Base-by-base conservation (phyloP, 2,329 filamentous ascomycete species). In the Curvularia lunata region DNA sequence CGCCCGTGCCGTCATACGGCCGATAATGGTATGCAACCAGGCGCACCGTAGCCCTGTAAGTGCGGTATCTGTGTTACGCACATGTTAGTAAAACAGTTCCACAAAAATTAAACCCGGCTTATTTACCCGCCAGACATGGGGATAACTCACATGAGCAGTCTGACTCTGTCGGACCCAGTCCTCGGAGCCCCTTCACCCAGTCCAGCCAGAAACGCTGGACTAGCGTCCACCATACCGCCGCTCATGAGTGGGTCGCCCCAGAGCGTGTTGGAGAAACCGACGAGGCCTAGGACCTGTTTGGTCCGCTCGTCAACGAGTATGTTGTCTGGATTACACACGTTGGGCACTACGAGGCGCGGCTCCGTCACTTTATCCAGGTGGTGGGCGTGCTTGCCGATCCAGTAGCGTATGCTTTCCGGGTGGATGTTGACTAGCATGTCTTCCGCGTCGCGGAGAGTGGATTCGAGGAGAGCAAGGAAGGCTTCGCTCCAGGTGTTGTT, bases 211-310 rank as follows among this genome's bases (percentile, higher is more conserved):
- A 82, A 81, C 1, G 75, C 74, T 13, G 73, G 71, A 28, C 71
- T 77, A 5, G 77, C 76, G 43, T 73, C 58, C 23, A 64, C 64
- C 54, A 77, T 66, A 3, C 83, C 79, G 54, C 82, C 82, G 7
- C 79, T 81, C 78, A 86, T 80, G 58, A 82, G 76, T 9, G 82
- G 73, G 69, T 87, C 85, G 1, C 85, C 85, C 83, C 84, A 86
- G 3, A 86, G 67, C 13, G 82, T 80, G 51, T 79, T 81, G 8
- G 82, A 81, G 56, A 83, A 83, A 54, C 84, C 84, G 12, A 83
- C 69, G 10, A 86, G 64, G 1, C 83, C 84, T 1, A 78, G 79
- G 8, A 86, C 63, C 40, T 78, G 72, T 58, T 79, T 81, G 0
- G 78, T 81, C 10, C 72, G 69, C 32, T 80, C 77, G 56, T 86